Evolutionary conservation across 2,329 filamentous ascomycete species (phyloP).

Genomic region (Ophiosphaerella korrae): DNA sequence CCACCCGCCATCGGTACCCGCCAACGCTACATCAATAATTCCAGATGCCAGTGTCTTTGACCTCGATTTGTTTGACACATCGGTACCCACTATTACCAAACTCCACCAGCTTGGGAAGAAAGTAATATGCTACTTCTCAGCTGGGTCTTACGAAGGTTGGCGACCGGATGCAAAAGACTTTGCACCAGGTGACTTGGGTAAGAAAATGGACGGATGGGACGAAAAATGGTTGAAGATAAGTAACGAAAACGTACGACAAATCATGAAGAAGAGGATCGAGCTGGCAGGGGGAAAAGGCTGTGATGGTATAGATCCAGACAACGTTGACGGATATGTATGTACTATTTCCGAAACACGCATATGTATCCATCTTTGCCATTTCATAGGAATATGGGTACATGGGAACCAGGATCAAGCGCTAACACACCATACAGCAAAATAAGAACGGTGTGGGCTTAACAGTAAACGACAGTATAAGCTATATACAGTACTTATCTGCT

Average conservation of each 20-base stretch:
- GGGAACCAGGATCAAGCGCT: not conserved
- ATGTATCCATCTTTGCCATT: too few relatives aligned
- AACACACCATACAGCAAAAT: conserved; percentile 50
- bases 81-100: conserved; percentile 51
- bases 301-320: conserved; percentile 73
- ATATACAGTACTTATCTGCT: conserved; percentile 63
- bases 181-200: conserved; percentile 60
- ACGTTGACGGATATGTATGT: conserved; percentile 68
- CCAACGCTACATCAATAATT: conserved; percentile 29
- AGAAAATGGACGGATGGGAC: conserved; percentile 66
- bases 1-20: conserved; percentile 27
- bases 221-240: conserved; percentile 70
- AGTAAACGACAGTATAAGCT: conserved; percentile 61
- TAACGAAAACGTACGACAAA: conserved; percentile 63
- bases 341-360: not conserved
- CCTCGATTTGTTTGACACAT: conserved; percentile 64
- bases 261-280: conserved; percentile 67
- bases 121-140: conserved; percentile 78
- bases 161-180: conserved; percentile 65
- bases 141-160: conserved; percentile 70
- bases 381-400: not conserved
- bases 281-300: conserved; percentile 67
- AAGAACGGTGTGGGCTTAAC: conserved; percentile 67
- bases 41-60: conserved; percentile 64
- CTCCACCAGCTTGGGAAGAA: conserved; percentile 61